Evolutionary conservation across 2,329 filamentous ascomycete genomes (phyloP).

Genomic region (Beauveria varroae): DNA sequence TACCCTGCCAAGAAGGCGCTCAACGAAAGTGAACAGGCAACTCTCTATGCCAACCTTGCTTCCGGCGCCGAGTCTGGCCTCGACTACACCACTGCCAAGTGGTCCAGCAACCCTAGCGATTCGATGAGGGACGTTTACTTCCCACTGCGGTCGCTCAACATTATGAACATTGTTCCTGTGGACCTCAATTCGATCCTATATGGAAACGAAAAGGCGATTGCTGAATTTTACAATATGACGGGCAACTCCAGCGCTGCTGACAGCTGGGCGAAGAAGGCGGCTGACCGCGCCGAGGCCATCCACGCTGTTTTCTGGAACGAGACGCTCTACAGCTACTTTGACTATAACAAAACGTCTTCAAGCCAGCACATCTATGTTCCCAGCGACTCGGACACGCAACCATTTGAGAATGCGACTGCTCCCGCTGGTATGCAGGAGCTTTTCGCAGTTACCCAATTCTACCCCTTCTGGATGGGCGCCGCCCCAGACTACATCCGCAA

Average conservation of each 20-base stretch:
- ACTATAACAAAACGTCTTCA: slow-evolving; percentile 57
- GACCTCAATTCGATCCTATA: slow-evolving; percentile 64
- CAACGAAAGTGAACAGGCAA: slow-evolving; percentile 42
- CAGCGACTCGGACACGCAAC: slow-evolving; percentile 33
- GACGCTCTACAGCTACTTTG: slow-evolving; percentile 56
- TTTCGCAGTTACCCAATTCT: slow-evolving; percentile 54
- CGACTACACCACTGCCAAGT: slow-evolving; percentile 52
- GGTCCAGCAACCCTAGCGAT: slow-evolving; percentile 49
- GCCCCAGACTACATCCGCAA: slow-evolving; percentile 49
- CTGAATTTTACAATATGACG: slow-evolving; percentile 41
- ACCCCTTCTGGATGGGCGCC: slow-evolving; percentile 63
- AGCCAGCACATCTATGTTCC: slow-evolving; percentile 48
- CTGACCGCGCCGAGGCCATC: slow-evolving; percentile 53
- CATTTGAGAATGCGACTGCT: slow-evolving; percentile 29
- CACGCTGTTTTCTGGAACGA: slow-evolving; percentile 57
- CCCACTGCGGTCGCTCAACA: slow-evolving; percentile 57
- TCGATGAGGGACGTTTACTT: slow-evolving; percentile 55
- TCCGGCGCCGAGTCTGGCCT: slow-evolving; percentile 59
- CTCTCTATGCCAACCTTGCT: slow-evolving; percentile 55
- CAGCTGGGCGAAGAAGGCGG: slow-evolving; percentile 42
- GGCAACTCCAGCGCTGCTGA: slow-evolving; percentile 44
- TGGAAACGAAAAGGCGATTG: slow-evolving; percentile 54
- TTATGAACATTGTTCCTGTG: slow-evolving; percentile 50
- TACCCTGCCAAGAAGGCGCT: slow-evolving; percentile 46
- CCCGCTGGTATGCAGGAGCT: slow-evolving; percentile 49